phyloP scores from a whole-genome alignment of 306 rosid genomes.

The Lagenaria siceraria region DNA sequence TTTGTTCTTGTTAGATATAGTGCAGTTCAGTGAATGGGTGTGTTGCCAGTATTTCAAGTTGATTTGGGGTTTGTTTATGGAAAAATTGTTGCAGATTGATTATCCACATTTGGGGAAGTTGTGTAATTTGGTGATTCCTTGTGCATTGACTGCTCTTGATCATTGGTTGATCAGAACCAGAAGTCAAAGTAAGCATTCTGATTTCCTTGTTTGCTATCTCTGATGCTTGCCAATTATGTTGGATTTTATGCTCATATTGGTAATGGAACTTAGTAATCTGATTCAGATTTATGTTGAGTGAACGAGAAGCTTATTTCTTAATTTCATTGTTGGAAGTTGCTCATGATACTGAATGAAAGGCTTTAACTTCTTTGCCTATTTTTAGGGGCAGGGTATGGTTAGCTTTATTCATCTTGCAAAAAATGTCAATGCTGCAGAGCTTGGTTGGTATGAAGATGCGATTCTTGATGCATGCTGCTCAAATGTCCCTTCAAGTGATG shows the following conservation, averaged over 20 bases:
- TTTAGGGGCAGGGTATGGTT: constrained; percentile 84
- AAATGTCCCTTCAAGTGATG: constrained; percentile 65
- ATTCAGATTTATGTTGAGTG: not conserved
- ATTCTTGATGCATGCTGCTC: constrained; percentile 97
- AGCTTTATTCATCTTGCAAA: constrained; percentile 47
- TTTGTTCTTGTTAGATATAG: not conserved
- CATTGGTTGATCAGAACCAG: constrained; percentile 97
- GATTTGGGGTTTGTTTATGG: not conserved
- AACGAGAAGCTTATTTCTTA: not conserved
- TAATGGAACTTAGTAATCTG: not conserved
- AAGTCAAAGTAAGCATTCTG: constrained; percentile 58
- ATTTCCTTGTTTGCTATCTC: not conserved
- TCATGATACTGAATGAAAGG: not conserved
- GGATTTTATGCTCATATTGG: not conserved
- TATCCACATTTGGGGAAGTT: constrained; percentile 66
- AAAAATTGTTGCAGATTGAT: constrained; percentile 41
- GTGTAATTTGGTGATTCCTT: constrained; percentile 68
- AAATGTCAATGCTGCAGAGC: constrained; percentile 51
- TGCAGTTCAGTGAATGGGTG: not conserved
- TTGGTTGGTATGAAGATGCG: constrained; percentile 58
- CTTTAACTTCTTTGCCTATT: not conserved
- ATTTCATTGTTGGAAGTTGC: not conserved
- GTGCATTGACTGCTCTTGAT: constrained; percentile 72
- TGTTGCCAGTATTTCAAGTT: not conserved
- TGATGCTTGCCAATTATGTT: not conserved